phyloP scores from a whole-genome alignment of 1,284 basidiomycete genomes.

The Apiotrichum laibachii region DNA sequence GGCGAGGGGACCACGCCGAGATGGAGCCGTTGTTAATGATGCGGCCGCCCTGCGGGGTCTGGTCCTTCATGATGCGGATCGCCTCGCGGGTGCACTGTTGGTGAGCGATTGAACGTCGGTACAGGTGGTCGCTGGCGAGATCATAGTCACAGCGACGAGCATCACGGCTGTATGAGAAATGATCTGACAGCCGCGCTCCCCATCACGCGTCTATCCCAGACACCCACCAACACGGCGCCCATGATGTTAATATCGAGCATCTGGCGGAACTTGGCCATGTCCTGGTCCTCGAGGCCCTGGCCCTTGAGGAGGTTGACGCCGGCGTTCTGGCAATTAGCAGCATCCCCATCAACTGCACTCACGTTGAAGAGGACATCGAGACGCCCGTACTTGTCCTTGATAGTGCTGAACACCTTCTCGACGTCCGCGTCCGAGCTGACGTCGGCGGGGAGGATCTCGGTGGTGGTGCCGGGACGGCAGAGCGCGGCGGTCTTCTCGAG shows the following conservation, averaged over 20 bases:
- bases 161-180: too few relatives aligned
- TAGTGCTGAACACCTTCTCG: slow-evolving; percentile 58
- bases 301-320: slow-evolving; percentile 57
- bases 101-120: background rate
- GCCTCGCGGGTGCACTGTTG: slow-evolving; percentile 67
- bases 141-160: too few relatives aligned
- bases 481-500: slow-evolving; percentile 59
- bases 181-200: background rate
- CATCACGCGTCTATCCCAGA: background rate
- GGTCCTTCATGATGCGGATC: slow-evolving; percentile 67
- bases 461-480: slow-evolving; percentile 47
- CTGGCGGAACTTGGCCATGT: slow-evolving; percentile 61
- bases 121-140: too few relatives aligned
- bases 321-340: slow-evolving; percentile 45
- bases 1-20: slow-evolving; percentile 69
- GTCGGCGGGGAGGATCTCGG: slow-evolving; percentile 59
- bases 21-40: slow-evolving; percentile 84
- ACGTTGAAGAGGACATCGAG: slow-evolving; percentile 78
- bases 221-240: slow-evolving; percentile 60
- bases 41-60: slow-evolving; percentile 69
- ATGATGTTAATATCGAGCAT: slow-evolving; percentile 69
- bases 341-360: slow-evolving; percentile 24
- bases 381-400: slow-evolving; percentile 62
- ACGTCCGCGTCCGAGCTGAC: slow-evolving; percentile 51
- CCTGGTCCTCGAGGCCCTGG: slow-evolving; percentile 62